Evolutionary conservation across 768 basidiomycete genomes (phyloP), one percentile per base, ranked within the genome.

Genomic region (Daedaleopsis nitida): DNA sequence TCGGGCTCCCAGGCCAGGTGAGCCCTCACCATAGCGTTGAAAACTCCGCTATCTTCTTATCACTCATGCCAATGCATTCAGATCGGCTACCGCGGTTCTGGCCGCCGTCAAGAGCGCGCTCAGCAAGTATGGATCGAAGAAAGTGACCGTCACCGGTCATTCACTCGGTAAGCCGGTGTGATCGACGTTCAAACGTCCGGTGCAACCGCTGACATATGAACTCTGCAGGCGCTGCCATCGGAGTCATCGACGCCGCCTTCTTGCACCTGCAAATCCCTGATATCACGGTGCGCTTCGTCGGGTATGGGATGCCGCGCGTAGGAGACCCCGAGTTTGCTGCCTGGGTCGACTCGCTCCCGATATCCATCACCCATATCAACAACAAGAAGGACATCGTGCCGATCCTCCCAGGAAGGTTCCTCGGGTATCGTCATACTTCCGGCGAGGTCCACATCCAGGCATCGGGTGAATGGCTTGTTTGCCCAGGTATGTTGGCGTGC

Each of bases 311-410:
- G 16, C 75, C 74, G 17, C 57, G 72, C n/a, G 73, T 72, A 59
- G 85, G 86, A 16, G 87, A 87, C 70, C 77, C 80, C 66, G 82
- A 77, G 1, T 88, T 86, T 59, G 85, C 84, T 0, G 64, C 84
- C 63, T 81, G 81, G 63, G 78, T 86, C 51, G 82, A 86, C 60
- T 69, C 75, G 9, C 72, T 81, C 38, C 48, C 75, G 38, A 62
- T 73, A 7, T 57, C 71, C 16, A 64, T 85, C 55, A 84, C 77
- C 1, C 85, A 81, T 58, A 78, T 87, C 68, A 85, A 80, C 68
- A 86, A 88, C 71, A 44, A 69, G 60, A 57, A 74, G 49, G 80
- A 81, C 47, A 72, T 73, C 0, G 60, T 81, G 13, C 80, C 80
- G 2, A 75, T 65, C 50, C 21, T 63, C 9, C 59, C 66, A 12